These are phyloP conservation scores for Exophiala sp. DNA, from an alignment of 2,329 filamentous ascomycete genomes.

Conservation along the genomic window DNA sequence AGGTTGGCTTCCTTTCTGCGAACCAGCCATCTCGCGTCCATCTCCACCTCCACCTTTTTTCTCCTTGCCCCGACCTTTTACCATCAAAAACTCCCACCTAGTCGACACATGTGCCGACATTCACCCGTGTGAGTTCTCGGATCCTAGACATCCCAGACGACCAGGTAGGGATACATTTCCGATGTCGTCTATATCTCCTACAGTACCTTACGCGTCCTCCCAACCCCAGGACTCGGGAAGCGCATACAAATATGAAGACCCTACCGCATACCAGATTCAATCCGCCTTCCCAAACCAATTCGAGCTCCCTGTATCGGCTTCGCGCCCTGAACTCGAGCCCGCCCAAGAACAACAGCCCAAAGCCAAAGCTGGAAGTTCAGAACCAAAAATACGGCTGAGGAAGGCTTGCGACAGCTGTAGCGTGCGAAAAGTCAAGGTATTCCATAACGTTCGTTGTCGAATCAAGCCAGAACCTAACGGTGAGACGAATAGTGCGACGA, in stretches of 20 bases:
- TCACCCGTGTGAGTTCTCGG: conserved; percentile 15
- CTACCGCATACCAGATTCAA: conserved; percentile 20
- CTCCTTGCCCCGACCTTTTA: conserved; percentile 6
- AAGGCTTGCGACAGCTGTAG: conserved; percentile 55
- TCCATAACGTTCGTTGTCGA: conserved; percentile 9
- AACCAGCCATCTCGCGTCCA: background rate
- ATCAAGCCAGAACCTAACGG: conserved; percentile 8
- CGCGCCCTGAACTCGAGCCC: conserved; percentile 11
- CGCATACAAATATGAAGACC: conserved; percentile 24
- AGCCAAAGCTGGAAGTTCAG: conserved; percentile 15
- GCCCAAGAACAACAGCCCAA: conserved; percentile 8
- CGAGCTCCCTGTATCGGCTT: conserved; percentile 16
- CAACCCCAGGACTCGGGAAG: conserved; percentile 16
- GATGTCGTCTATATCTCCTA: conserved; percentile 23
- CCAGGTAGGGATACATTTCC: conserved; percentile 1
- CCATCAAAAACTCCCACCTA: background rate
- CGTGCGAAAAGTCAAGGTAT: conserved; percentile 52
- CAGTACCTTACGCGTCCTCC: conserved; percentile 14
- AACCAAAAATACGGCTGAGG: conserved; percentile 41
- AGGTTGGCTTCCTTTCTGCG: background rate
- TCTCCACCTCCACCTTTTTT: conserved; percentile 10
- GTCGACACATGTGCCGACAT: conserved; percentile 20
- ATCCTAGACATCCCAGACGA: conserved; percentile 2
- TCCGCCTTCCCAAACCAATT: conserved; percentile 21
- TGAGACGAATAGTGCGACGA: conserved; percentile 56